Base-by-base conservation (phyloP, 2,329 filamentous ascomycete genomes). In the Calonectria montana region DNA sequence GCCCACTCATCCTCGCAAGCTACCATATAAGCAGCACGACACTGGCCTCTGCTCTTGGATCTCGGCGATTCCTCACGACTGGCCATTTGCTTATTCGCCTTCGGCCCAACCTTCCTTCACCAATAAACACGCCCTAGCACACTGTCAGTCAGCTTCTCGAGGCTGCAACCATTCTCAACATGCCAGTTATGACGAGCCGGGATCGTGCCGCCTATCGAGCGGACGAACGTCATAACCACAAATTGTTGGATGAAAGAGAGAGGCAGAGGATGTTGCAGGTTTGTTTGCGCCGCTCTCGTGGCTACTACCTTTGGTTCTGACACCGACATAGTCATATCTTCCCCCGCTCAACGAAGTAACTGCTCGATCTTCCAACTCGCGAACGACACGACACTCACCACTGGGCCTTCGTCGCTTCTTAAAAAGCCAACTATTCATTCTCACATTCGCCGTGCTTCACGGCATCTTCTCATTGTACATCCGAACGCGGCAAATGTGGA, bases 391-490 rank as follows among this genome's bases (percentile, higher is more conserved):
- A 65, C 72, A 83, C 39, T 86, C 86, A 23, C 85, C 86, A 57
- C 83, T 92, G 21, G 90, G 91, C 25, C 81, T 94, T 71, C 89
- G 91, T 72, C 88, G 88, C 67, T 91, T 94, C 79, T 77, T 94
- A 50, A 87, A 86, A 72, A 86, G 85, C 65, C 90, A 93, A 80
- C 82, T 96, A 48, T 89, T 95, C 83, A 82, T 91, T 66, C 82
- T 94, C 47, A 82, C 94, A 71, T 95, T 93, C 83, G 88, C 89
- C 72, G 79, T 94, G 69, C 87, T 96, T 76, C 95, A 98, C 80
- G 89, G 93, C 73, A 82, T 98, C 76, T 98, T 98, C 85, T 96
- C 94, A 8, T 86, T 98, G 75, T 97, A 97, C 82, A 93, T 98
- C 76, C 93, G 95, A 74, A 84, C 94, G 70, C 92, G 96, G 70